Conservation (phyloP, 805 yeast species). For the Wickerhamomyces ciferrii region DNA sequence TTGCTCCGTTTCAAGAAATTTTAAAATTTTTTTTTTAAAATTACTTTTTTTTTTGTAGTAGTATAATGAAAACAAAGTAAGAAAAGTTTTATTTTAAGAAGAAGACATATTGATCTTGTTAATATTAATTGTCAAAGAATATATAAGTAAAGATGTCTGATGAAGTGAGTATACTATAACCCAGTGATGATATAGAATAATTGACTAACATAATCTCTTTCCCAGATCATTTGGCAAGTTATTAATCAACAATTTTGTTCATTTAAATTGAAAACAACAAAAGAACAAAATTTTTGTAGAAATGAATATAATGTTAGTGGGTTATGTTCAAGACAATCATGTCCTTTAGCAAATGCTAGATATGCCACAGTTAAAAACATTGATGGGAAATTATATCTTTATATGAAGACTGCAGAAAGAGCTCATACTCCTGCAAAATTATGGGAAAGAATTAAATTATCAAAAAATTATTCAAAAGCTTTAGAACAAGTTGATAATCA, state of each 20-base stretch:
- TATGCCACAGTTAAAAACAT: conserved; percentile 83
- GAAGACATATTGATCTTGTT: no score
- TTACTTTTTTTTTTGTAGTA: no score
- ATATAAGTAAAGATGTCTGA: conserved; percentile 1
- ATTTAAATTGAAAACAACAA: conserved; percentile 83
- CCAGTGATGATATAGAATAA: background rate
- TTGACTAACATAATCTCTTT: background rate
- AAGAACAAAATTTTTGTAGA: conserved; percentile 88
- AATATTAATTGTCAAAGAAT: background rate
- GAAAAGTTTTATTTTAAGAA: no score
- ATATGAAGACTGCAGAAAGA: conserved; percentile 97
- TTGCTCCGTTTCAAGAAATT: no score
- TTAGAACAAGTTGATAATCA: conserved; percentile 84
- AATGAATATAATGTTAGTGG: conserved; percentile 97
- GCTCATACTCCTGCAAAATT: conserved; percentile 90
- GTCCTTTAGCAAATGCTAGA: conserved; percentile 93
- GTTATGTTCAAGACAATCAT: conserved; percentile 85
- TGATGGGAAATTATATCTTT: conserved; percentile 75
- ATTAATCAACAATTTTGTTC: conserved; percentile 95
- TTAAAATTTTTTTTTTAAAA: no score
- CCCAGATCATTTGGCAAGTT: conserved; percentile 93
- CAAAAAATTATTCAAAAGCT: conserved; percentile 86
- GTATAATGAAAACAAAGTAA: no score
- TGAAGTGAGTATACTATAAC: background rate
- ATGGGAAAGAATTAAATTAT: conserved; percentile 93